phyloP scores from a whole-genome alignment of 768 basidiomycete genomes.

The Tylopilus subfusipes region DNA sequence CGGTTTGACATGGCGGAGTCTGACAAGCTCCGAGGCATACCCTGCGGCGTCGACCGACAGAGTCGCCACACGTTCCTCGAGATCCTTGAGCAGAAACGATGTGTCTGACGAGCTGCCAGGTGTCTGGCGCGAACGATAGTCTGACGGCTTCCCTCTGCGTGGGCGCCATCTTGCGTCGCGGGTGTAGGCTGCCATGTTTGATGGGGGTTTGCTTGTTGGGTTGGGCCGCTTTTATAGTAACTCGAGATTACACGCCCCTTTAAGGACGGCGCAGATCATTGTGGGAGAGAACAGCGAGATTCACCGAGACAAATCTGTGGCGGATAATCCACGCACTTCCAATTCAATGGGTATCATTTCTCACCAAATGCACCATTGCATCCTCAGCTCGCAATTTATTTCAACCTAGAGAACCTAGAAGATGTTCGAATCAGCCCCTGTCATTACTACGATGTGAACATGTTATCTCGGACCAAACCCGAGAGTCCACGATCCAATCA shows the following conservation, averaged over 20 bases:
- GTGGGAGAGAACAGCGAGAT: not conserved
- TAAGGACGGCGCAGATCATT: conserved; percentile 10
- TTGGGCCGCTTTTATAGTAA: not conserved
- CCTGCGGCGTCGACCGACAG: conserved; percentile 9
- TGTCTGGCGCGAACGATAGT: not conserved
- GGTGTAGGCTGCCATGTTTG: conserved; percentile 18
- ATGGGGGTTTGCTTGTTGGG: not conserved
- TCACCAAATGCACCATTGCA: no score
- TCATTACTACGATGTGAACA: no score
- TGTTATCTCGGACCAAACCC: no score
- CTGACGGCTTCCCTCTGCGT: conserved; percentile 13
- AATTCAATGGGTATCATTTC: no score
- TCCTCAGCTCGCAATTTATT: no score
- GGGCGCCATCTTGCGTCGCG: conserved; percentile 8
- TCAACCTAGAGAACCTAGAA: no score
- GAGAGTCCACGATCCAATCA: no score
- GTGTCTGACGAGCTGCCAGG: not conserved
- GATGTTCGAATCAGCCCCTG: no score
- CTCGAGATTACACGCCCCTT: not conserved
- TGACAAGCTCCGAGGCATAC: conserved; percentile 23
- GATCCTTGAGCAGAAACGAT: conserved; percentile 24
- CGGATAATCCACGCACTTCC: no score
- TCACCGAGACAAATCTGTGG: not conserved
- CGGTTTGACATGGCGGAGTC: conserved; percentile 39
- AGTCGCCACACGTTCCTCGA: conserved; percentile 16